These are phyloP conservation scores for Fusarium dlaminii DNA, from an alignment of 2,329 filamentous ascomycete species.

Conservation along the genomic window DNA sequence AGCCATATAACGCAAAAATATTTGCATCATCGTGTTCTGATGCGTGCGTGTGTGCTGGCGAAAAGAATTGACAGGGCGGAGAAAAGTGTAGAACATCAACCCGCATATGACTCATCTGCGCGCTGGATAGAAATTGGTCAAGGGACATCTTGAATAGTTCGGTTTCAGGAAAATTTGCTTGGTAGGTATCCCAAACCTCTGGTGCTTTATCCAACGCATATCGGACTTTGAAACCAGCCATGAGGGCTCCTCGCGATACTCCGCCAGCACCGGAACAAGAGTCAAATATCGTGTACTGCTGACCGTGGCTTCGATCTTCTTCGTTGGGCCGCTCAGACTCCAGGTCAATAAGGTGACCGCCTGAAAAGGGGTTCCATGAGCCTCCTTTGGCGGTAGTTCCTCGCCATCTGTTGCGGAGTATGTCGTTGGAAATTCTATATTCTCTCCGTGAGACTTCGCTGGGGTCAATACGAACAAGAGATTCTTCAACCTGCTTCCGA, in stretches of 20 bases:
- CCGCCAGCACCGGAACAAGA: constrained; percentile 79
- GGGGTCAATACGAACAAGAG: constrained; percentile 45
- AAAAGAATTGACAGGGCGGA: constrained; percentile 81
- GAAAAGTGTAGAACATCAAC: constrained; percentile 80
- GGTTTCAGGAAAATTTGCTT: constrained; percentile 64
- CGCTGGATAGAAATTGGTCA: constrained; percentile 57
- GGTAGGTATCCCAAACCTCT: constrained; percentile 66
- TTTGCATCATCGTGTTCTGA: constrained; percentile 78
- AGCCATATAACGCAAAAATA: constrained; percentile 65
- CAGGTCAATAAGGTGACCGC: constrained; percentile 33
- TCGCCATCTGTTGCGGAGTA: constrained; percentile 48
- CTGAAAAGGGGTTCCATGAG: constrained; percentile 40
- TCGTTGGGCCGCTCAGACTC: constrained; percentile 19
- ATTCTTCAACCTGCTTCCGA: constrained; percentile 49
- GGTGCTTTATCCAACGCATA: constrained; percentile 72
- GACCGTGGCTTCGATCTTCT: constrained; percentile 37
- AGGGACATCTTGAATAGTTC: constrained; percentile 59
- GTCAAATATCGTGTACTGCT: constrained; percentile 75
- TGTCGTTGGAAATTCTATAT: constrained; percentile 44
- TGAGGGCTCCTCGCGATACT: constrained; percentile 69
- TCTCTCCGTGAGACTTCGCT: constrained; percentile 45
- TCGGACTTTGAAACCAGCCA: constrained; percentile 65
- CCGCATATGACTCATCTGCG: constrained; percentile 45
- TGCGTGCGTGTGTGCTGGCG: constrained; percentile 73
- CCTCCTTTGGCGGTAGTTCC: constrained; percentile 44